A percentile compares a stretch with the other conserved stretches of the same genome.
Evolutionary conservation across 2,329 filamentous ascomycete species (phyloP).

Genomic region (Ophiocordyceps sinensis): DNA sequence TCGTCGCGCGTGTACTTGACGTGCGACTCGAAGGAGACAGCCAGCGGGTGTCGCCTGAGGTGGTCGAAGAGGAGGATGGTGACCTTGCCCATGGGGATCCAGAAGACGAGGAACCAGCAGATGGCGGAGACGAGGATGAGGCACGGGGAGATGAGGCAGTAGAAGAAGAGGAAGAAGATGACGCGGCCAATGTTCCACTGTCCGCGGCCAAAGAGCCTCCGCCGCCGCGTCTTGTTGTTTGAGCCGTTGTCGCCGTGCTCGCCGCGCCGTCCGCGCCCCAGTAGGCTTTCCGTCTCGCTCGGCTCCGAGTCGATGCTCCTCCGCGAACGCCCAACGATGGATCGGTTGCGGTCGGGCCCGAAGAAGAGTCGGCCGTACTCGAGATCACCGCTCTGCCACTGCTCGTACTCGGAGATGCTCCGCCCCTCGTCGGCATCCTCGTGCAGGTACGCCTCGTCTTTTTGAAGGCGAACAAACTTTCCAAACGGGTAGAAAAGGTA

Average conservation of each 20-base stretch:
- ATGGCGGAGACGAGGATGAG: conserved; percentile 74
- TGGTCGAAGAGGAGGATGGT: conserved; percentile 83
- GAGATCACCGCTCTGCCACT: conserved; percentile 95
- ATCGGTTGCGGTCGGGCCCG: conserved; percentile 63
- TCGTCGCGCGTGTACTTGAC: conserved; percentile 56
- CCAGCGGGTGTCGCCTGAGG: conserved; percentile 79
- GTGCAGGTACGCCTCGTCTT: conserved; percentile 85
- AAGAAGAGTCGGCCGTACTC: conserved; percentile 95
- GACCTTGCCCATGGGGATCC: conserved; percentile 96
- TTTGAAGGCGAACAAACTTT: conserved; percentile 84
- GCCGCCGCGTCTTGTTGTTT: conserved; percentile 52
- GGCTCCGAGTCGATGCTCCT: conserved; percentile 75
- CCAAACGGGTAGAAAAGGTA: conserved; percentile 96
- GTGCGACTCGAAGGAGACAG: conserved; percentile 85
- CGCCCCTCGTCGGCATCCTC: conserved; percentile 92
- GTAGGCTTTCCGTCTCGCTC: conserved; percentile 78
- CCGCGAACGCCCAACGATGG: conserved; percentile 72
- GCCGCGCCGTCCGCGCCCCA: conserved; percentile 46
- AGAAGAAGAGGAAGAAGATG: conserved; percentile 94
- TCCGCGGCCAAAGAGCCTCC: conserved; percentile 68
- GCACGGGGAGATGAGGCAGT: conserved; percentile 75
- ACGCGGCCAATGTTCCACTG: conserved; percentile 92
- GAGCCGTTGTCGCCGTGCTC: conserved; percentile 26
- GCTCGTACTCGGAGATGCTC: conserved; percentile 96
- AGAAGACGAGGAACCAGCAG: conserved; percentile 96